Evolutionary conservation across 2,329 filamentous ascomycete genomes (phyloP).

Genomic region (Pseudocercospora ulei): DNA sequence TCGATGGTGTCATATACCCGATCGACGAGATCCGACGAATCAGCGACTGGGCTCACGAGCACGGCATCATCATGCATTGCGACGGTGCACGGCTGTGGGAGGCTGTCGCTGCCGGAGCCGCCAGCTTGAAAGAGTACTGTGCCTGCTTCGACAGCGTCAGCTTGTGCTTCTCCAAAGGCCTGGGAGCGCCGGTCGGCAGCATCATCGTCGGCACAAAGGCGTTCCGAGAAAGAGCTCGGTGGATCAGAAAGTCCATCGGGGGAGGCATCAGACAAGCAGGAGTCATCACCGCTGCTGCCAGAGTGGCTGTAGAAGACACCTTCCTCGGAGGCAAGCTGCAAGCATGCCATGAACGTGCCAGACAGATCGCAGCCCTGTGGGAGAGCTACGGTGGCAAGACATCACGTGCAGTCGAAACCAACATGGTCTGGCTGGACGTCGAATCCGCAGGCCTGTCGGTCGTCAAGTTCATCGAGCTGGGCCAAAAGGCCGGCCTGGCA

Average conservation of each 20-base stretch:
- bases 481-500: slow-evolving; percentile 49
- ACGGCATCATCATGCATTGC: slow-evolving; percentile 61
- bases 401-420: slow-evolving; percentile 66
- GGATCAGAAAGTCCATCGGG: slow-evolving; percentile 70
- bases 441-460: slow-evolving; percentile 48
- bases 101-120: slow-evolving; percentile 61
- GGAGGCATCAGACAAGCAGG: slow-evolving; percentile 69
- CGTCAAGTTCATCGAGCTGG: slow-evolving; percentile 48
- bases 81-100: slow-evolving; percentile 79
- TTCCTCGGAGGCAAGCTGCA: slow-evolving; percentile 59
- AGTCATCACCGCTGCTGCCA: slow-evolving; percentile 63
- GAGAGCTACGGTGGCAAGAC: slow-evolving; percentile 58
- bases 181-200: slow-evolving; percentile 71
- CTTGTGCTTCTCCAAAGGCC: slow-evolving; percentile 71
- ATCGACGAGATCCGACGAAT: slow-evolving; percentile 61
- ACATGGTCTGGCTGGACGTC: slow-evolving; percentile 81
- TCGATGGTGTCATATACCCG: slow-evolving; percentile 69
- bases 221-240: slow-evolving; percentile 58
- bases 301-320: slow-evolving; percentile 68
- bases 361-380: slow-evolving; percentile 58
- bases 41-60: slow-evolving; percentile 52
- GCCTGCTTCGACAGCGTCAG: slow-evolving; percentile 63
- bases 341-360: slow-evolving; percentile 53
- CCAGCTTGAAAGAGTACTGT: slow-evolving; percentile 57
- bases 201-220: slow-evolving; percentile 54